These are phyloP conservation scores for Ailanthus altissimus DNA, from an alignment of 345 rosid genomes.

Conservation along the genomic window DNA sequence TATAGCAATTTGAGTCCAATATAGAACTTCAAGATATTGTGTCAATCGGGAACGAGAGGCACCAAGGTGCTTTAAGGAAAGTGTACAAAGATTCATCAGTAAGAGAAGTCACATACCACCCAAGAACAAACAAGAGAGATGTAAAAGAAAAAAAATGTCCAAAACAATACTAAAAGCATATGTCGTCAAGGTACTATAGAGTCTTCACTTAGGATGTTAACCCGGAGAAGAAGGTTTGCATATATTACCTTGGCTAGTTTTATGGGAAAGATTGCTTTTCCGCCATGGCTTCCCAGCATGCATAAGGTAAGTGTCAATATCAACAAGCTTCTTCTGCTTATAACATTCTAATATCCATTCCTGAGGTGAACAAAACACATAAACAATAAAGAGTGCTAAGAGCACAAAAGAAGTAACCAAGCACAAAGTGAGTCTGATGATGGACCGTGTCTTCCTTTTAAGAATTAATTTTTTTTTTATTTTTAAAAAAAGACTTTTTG, in stretches of 20 bases:
- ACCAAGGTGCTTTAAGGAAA: neutral
- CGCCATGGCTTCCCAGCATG: slow-evolving; percentile 94
- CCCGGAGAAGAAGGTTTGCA: neutral
- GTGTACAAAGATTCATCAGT: neutral
- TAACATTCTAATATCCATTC: slow-evolving; percentile 85
- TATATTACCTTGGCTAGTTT: slow-evolving; percentile 44
- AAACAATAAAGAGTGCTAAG: neutral
- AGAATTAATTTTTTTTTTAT: too few species aligned
- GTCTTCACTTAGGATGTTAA: neutral
- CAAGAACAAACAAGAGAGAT: neutral
- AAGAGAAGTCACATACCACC: neutral
- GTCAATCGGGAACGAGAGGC: neutral
- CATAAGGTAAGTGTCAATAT: slow-evolving; percentile 78
- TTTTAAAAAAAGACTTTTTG: neutral
- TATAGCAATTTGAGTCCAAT: neutral
- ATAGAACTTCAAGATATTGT: neutral
- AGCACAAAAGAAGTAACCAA: neutral
- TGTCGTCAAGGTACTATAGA: neutral
- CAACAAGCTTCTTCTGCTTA: slow-evolving; percentile 66
- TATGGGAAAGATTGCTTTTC: slow-evolving; percentile 33
- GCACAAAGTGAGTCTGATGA: neutral
- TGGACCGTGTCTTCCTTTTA: neutral
- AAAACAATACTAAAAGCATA: neutral
- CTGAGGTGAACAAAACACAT: slow-evolving; percentile 38
- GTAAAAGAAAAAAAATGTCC: neutral